These are phyloP conservation scores for Daedaleopsis nitida DNA, from an alignment of 768 basidiomycete species.

Conservation along the genomic window DNA sequence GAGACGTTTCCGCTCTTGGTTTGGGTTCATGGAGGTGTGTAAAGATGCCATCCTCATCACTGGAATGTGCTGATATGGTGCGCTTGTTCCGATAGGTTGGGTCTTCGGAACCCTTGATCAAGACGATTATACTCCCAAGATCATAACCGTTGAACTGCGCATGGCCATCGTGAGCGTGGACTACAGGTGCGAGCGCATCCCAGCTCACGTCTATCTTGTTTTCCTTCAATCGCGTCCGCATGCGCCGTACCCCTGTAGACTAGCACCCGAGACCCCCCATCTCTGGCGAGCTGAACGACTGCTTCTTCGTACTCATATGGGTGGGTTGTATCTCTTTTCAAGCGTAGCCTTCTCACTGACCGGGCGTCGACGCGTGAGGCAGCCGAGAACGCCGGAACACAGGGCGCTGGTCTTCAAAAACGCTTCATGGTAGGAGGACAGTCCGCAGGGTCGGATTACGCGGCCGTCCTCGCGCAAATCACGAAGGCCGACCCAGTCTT, in stretches of 20 bases:
- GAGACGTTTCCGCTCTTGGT: no score
- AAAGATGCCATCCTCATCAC: background rate
- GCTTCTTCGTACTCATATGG: conserved; percentile 29
- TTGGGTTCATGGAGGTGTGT: background rate
- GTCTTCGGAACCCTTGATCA: conserved; percentile 21
- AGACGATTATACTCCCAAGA: conserved; percentile 23
- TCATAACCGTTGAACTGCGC: conserved; percentile 13
- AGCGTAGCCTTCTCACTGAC: no score
- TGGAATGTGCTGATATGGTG: background rate
- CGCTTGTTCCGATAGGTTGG: conserved; percentile 24
- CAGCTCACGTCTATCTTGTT: background rate
- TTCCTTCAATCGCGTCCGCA: background rate
- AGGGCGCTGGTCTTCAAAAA: conserved; percentile 20
- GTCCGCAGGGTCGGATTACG: conserved; percentile 27
- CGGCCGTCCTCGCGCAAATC: conserved; percentile 25
- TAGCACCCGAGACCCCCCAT: conserved; percentile 30
- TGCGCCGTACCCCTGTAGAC: conserved; percentile 4
- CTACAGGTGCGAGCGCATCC: conserved; percentile 1
- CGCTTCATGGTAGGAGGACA: conserved; percentile 30
- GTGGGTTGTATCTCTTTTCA: conserved; percentile 10
- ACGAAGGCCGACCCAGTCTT: conserved; percentile 28
- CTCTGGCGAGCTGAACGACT: conserved; percentile 25
- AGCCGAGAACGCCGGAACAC: conserved; percentile 1
- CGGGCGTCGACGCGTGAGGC: background rate
- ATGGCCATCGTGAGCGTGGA: conserved; percentile 22